phyloP scores from a whole-genome alignment of 2,329 filamentous ascomycete species.

The Fusarium marasasianum region DNA sequence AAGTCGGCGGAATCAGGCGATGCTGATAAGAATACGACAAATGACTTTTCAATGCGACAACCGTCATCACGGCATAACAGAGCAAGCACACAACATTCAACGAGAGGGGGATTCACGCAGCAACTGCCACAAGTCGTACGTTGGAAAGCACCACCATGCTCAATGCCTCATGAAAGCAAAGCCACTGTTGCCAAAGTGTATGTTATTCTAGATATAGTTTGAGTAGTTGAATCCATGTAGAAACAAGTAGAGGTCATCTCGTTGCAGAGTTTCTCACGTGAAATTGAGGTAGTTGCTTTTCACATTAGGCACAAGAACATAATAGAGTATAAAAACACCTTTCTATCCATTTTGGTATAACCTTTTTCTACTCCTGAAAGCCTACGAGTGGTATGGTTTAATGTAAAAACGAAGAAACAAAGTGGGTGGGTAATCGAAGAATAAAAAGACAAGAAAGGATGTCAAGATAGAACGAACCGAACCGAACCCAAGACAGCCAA shows the following conservation, averaged over 20 bases:
- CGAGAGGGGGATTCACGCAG: neutral
- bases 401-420: slow-evolving; percentile 27
- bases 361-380: slow-evolving; percentile 43
- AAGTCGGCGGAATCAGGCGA: neutral
- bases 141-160: neutral
- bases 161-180: neutral
- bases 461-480: neutral
- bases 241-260: neutral
- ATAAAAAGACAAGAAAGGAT: slow-evolving; percentile 11
- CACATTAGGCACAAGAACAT: neutral
- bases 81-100: neutral
- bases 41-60: neutral
- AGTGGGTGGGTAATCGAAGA: slow-evolving; percentile 30
- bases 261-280: neutral
- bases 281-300: neutral
- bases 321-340: slow-evolving; percentile 31
- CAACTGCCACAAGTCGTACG: neutral
- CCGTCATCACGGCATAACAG: neutral
- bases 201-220: neutral
- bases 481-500: neutral
- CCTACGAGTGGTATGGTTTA: slow-evolving; percentile 41
- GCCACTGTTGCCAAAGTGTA: neutral
- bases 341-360: slow-evolving; percentile 46
- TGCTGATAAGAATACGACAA: neutral
- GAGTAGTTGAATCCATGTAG: neutral